Percentiles rank a stretch among this genome's conserved stretches.
These are phyloP conservation scores for Physaria fendleri DNA, from an alignment of 345 rosid genomes.

Conservation along the genomic window DNA sequence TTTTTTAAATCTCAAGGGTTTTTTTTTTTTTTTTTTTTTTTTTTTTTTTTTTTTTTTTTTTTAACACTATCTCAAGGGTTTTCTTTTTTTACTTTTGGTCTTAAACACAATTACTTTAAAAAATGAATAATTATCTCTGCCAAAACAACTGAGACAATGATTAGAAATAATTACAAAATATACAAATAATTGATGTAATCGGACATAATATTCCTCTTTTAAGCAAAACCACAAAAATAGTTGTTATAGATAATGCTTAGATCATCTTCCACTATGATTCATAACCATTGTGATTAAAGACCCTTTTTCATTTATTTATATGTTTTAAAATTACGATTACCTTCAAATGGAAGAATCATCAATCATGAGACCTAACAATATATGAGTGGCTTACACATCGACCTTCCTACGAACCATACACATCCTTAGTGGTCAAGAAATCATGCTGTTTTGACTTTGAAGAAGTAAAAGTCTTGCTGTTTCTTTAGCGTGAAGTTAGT, in stretches of 20 bases:
- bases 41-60: background rate
- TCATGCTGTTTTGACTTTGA: slow-evolving; percentile 3
- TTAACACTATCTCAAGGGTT: background rate
- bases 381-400: slow-evolving; percentile 17
- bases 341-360: slow-evolving; percentile 16
- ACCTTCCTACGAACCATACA: background rate
- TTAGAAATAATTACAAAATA: background rate
- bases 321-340: background rate
- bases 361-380: slow-evolving; percentile 1
- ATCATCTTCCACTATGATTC: slow-evolving; percentile 30
- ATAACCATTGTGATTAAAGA: slow-evolving; percentile 17
- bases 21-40: background rate
- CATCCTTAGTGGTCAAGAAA: background rate
- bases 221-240: slow-evolving; percentile 13
- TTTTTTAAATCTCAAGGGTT: too few species aligned
- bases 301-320: background rate
- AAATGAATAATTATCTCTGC: background rate
- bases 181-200: slow-evolving; percentile 12
- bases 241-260: slow-evolving; percentile 18
- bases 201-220: slow-evolving; percentile 12
- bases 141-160: background rate
- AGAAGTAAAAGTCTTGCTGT: background rate
- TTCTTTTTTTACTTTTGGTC: background rate
- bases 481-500: background rate
- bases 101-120: background rate